Base-by-base conservation (phyloP, 495 filamentous ascomycete species). In the Penicillium taxi region DNA sequence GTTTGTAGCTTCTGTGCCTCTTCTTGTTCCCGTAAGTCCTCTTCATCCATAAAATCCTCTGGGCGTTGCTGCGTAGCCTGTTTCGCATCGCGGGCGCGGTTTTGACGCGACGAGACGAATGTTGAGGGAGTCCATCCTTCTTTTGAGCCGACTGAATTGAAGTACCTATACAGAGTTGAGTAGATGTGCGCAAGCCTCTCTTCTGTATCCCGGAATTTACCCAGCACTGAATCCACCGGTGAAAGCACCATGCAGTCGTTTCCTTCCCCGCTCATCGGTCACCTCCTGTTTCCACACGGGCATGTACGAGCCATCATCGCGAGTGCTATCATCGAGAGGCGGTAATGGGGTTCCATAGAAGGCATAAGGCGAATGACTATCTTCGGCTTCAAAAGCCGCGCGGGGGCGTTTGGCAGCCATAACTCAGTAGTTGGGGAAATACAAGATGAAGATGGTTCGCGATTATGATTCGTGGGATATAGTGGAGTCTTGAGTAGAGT, bases 41-140 rank as follows among this genome's bases (percentile, higher is more conserved):
- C 93, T 44, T 94, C 93, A 45, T 98, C 91, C 91, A 98, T 98
- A 43, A 87, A 96, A 53, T 98, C 91, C 49, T 96, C 90, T 6
- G 80, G 72, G 20, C 78, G 78, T 55, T 84, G 78, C 48, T 78
- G 66, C 1, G 58, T 12, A 5, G 72, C 67, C 9, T 64, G 39
- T 30, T 55, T 54, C 16, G 59, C 71, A 66, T 90, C 80, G 47
- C 85, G 82, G 36, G 75, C 74, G 31, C 84, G 81, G 44, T 85
- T 84, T 25, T 78, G 61, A 0, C 91, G 84, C 24, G 91, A 95
- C 3, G 88, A 96, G 22, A 94, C 81, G 52, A 96, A 98, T 5
- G 83, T 81, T 9, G 86, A 72, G 6, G 91, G 91, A 9, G 83
- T 82, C 89, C 89, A 98, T 64, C 91, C 91, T 73, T 98, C 90